Evolutionary conservation across 805 yeast genomes (phyloP).

Genomic region (Myxozyma melibiosi): DNA sequence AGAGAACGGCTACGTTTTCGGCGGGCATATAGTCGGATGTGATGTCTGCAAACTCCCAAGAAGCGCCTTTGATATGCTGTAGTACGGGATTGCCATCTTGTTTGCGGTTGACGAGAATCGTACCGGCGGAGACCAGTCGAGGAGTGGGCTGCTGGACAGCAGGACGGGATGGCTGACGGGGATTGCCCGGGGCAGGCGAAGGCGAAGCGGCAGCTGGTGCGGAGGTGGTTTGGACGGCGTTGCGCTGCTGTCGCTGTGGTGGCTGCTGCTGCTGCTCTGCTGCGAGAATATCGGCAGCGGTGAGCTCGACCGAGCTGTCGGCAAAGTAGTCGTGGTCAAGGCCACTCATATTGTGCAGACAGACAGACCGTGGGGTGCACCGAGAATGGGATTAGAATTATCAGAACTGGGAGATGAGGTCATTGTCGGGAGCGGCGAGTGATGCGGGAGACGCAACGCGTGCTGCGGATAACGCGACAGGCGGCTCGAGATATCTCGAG

Average conservation of each 20-base stretch:
- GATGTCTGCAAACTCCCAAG: conserved; percentile 41
- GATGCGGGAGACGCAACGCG: not conserved
- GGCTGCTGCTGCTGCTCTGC: not conserved
- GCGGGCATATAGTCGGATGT: conserved; percentile 45
- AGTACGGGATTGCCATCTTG: conserved; percentile 37
- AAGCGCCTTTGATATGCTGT: conserved; percentile 32
- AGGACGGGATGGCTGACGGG: not conserved
- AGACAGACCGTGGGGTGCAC: too few species aligned
- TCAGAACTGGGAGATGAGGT: not conserved
- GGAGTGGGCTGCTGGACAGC: conserved; percentile 28
- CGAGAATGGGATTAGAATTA: not conserved
- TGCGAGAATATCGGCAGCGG: not conserved
- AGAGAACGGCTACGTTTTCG: conserved; percentile 42
- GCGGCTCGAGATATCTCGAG: too few species aligned
- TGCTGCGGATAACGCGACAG: not conserved
- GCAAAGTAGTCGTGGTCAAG: conserved; percentile 1
- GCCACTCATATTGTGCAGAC: too few species aligned
- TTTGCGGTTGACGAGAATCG: conserved; percentile 32
- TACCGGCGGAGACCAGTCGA: conserved; percentile 10
- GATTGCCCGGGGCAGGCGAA: not conserved
- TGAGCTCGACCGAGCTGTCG: not conserved
- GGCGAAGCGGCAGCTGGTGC: not conserved
- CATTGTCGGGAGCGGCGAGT: not conserved
- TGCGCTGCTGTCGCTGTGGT: not conserved
- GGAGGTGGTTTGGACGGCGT: not conserved